Base-by-base conservation (phyloP, 164 flowering plant species). In the Kalanchoe fedtschenkoi region DNA sequence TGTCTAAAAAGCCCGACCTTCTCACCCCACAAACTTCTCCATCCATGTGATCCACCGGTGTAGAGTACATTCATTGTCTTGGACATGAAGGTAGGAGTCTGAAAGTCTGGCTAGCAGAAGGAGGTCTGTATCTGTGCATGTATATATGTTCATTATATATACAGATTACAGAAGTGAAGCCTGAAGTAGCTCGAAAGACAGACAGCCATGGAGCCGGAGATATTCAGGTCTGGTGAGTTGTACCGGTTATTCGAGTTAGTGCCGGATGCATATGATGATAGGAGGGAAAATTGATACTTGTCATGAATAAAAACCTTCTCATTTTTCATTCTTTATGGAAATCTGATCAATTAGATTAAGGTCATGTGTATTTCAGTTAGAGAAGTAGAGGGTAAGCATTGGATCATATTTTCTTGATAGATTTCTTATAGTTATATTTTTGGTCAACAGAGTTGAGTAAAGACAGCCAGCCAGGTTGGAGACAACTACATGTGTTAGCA, bases 121-220 rank as follows among this genome's bases (percentile, higher is more conserved):
- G 55, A 22, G 55, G 55, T 22, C 55, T 47, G 55, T 47, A 47
- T 47, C 55, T 47, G 30, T 47, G 26, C 55, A 47, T 47, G 55
- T 47, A 47, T 47, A 47, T 47, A 24, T 47, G 55, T 47, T 24
- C 55, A 47, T 15, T 46, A 8, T 22, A 47, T 47, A 47, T 47
- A 47, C 55, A 24, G 55, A 47, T 47, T 13, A 47, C 55, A 47
- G 55, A 47, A 47, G 55, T 47, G 30, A 47, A 22, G n/a, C n/a
- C n/a, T n/a, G n/a, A n/a, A n/a, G n/a, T n/a, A n/a, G n/a, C n/a
- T n/a, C n/a, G n/a, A n/a, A n/a, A n/a, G n/a, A n/a, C n/a, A n/a
- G 55, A 24, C 22, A 47, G 55, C 16, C 55, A 47, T 47, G 55
- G 51, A 24, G 30, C 21, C 26, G 11, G 56, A 46, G 21, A 46